Base-by-base conservation (phyloP, 148 eudicot genomes). In the Spergularia marina region DNA sequence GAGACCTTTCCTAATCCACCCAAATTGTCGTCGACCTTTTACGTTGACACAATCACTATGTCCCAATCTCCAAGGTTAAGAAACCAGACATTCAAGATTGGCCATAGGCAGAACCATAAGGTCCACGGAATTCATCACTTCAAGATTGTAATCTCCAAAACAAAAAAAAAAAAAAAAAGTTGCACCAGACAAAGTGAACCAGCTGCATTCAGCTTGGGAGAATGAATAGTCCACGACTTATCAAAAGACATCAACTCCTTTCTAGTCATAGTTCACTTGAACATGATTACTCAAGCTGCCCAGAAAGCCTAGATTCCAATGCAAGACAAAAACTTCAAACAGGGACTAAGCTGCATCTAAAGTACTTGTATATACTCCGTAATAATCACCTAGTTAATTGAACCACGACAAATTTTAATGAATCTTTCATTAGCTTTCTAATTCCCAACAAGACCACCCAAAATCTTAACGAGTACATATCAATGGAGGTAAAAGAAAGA, bases 211-310 rank as follows among this genome's bases (percentile, higher is more conserved):
- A 78, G 74, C 83, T 80, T 89, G 36, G 36, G 36, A 30, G 36
- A 30, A 30, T 30, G 36, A 30, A 30, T 30, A 30, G 78, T 93
- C 94, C 97, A 93, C 89, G 74, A 91, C 91, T 58, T 2, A 93
- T 83, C 65, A 91, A 30, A 30, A 84, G 83, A 77, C 98, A 93
- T 93, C 17, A 1, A 30, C 36, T 30, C 36, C 36, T 30, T 30
- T 30, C 98, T 92, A 65, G 79, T 86, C 98, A 91, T 88, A 44
- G 97, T 93, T 47, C 79, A 91, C 98, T 79, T 93, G 98, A 82
- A 91, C 98, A 76, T 93, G 97, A 77, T 93, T 93, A 57, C 97
- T 94, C 52, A 91, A 69, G 98, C 97, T 16, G 97, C 98, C 97
- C 94, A 40, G 96, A 96, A 61, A 93, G 78, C 59, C 88, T 60